phyloP scores from a whole-genome alignment of 2,329 filamentous ascomycete genomes.

The Xylaria sp. region DNA sequence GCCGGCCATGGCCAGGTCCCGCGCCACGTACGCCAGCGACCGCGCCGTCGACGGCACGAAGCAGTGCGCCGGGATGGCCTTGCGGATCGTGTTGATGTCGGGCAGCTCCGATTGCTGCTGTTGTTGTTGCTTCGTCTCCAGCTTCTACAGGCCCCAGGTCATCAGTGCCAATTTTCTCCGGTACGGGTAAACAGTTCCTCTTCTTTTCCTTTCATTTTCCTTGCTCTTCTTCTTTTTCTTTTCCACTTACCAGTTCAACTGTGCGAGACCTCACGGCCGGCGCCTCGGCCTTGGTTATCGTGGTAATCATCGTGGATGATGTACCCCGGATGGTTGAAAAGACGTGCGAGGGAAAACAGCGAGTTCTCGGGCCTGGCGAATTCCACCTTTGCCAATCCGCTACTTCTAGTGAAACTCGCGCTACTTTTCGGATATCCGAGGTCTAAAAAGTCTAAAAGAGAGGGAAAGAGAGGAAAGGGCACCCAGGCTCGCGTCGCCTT shows the following conservation, averaged over 20 bases:
- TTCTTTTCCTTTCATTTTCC: too few species aligned
- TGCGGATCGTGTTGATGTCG: slow-evolving; percentile 51
- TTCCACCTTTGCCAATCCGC: too few species aligned
- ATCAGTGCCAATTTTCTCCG: slow-evolving; percentile 2
- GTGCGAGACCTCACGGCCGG: slow-evolving; percentile 18
- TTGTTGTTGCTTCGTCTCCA: slow-evolving; percentile 16
- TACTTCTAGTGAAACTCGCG: too few species aligned
- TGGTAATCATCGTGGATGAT: slow-evolving; percentile 18
- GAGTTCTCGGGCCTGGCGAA: slow-evolving; percentile 7
- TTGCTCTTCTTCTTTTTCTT: too few species aligned
- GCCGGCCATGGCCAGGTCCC: slow-evolving; percentile 55
- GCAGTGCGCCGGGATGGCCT: slow-evolving; percentile 64
- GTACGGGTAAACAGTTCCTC: too few species aligned
- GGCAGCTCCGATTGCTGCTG: slow-evolving; percentile 38
- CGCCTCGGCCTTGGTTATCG: slow-evolving; percentile 25
- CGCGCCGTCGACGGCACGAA: slow-evolving; percentile 57
- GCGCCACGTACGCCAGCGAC: slow-evolving; percentile 58
- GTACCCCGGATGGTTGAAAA: not conserved
- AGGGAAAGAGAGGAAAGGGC: slow-evolving; percentile 3
- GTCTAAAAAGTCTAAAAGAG: not conserved
- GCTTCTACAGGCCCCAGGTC: slow-evolving; percentile 10
- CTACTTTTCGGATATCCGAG: not conserved
- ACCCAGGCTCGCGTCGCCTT: slow-evolving; percentile 3
- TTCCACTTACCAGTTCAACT: slow-evolving; percentile 17
- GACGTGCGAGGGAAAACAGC: not conserved